Percentiles rank a stretch among this genome's conserved stretches.
Conservation (phyloP, 495 filamentous ascomycete species). For the Penicillium crystallinum region DNA sequence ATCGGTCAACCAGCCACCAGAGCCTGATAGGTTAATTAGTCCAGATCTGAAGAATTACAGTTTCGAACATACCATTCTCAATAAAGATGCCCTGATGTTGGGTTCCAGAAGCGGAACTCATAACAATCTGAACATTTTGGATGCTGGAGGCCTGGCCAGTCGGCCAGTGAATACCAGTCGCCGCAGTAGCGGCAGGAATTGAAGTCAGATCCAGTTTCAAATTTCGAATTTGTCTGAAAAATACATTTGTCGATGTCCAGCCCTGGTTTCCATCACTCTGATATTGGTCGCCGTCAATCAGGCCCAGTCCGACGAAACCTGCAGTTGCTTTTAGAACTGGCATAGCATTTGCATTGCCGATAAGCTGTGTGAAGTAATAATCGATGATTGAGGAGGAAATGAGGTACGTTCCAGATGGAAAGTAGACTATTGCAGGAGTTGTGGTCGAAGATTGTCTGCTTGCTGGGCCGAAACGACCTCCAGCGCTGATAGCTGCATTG, state of each 20-base stretch:
- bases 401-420: conserved; percentile 60
- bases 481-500: conserved; percentile 53
- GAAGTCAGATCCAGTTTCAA: conserved; percentile 67
- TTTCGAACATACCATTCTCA: conserved; percentile 53
- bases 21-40: conserved; percentile 37
- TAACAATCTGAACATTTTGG: conserved; percentile 72
- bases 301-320: conserved; percentile 56
- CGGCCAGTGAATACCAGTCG: conserved; percentile 74
- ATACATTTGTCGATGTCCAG: conserved; percentile 63
- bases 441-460: conserved; percentile 45
- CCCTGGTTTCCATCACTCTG: conserved; percentile 34
- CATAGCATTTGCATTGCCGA: conserved; percentile 58
- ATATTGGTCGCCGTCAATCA: conserved; percentile 69
- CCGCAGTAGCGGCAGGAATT: conserved; percentile 48
- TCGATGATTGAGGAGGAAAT: conserved; percentile 52
- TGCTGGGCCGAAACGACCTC: conserved; percentile 46
- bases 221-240: conserved; percentile 74
- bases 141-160: conserved; percentile 66
- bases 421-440: conserved; percentile 57
- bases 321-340: conserved; percentile 62
- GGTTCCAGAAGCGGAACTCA: conserved; percentile 55
- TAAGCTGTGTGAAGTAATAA: conserved; percentile 62
- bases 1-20: conserved; percentile 63
- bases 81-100: conserved; percentile 70
- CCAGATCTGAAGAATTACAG: conserved; percentile 6